Evolutionary conservation across 768 basidiomycete genomes (phyloP), one percentile per base, ranked within the genome.

Genomic region (Mycena vitilis): DNA sequence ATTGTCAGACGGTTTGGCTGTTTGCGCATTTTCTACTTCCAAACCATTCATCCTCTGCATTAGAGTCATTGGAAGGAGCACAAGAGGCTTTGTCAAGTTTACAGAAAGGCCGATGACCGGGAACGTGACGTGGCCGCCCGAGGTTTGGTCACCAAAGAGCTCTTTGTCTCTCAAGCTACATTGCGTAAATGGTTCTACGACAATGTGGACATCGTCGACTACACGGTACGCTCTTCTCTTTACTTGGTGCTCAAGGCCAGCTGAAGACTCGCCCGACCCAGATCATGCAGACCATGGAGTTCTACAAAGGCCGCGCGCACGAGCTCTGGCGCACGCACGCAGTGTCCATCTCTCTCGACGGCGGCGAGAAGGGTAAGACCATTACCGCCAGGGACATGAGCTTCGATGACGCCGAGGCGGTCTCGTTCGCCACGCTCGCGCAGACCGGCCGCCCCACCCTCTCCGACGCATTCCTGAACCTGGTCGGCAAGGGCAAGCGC

Each of bases 61-160:
- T 59, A 69, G 68, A 61, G 54, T 15, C 67, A 71, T 44, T 71
- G 66, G 71, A 68, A 71, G 53, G 59, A 55, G 54, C 71, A 71
- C 55, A 71, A 65, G 53, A 23, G 8, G 9, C 49, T 71, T 4
- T 71, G 71, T 47, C 22, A 47, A 18, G 30, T 36, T 52, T 55
- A 40, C 23, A 22, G n/a, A 7, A 37, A 57, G 55, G 45, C 23
- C 47, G 47, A 25, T 20, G 22, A 65, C 38, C 9, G 34, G 13
- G 63, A 66, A 22, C 22, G 22, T 1, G 60, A 61, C 34, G 30
- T 49, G 34, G 49, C 62, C 30, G 59, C 60, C 45, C 16, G 56
- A 23, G 64, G 59, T 10, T 2, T 62, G 1, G 53, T 36, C 25
- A 40, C 30, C 23, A 59, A 66, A 20, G 22, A 20, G 45, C 25